These are phyloP conservation scores for Cephaloascus fragrans DNA, from an alignment of 805 yeast species.

Conservation along the genomic window DNA sequence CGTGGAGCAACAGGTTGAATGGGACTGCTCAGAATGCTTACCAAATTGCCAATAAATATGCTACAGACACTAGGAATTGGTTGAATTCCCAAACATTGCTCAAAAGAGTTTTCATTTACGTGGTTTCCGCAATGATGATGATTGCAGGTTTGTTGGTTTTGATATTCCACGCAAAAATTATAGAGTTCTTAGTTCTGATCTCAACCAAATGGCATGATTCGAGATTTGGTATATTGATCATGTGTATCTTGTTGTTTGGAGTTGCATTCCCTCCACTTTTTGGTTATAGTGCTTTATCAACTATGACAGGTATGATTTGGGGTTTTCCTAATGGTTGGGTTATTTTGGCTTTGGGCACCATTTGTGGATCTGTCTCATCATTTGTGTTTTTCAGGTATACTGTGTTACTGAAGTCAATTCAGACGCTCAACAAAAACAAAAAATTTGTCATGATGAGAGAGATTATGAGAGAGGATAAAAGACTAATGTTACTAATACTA, in stretches of 20 bases:
- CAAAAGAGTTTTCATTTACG: background rate
- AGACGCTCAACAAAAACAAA: conserved; percentile 50
- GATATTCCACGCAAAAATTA: conserved; percentile 24
- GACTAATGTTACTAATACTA: conserved; percentile 56
- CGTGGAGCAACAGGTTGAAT: too few species aligned
- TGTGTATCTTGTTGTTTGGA: conserved; percentile 44
- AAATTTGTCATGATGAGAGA: conserved; percentile 67
- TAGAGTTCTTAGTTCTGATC: conserved; percentile 24
- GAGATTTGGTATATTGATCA: conserved; percentile 28
- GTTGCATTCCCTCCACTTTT: conserved; percentile 88
- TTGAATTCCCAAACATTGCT: background rate
- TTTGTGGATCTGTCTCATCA: conserved; percentile 66
- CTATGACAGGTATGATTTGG: conserved; percentile 70
- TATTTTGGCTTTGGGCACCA: conserved; percentile 56
- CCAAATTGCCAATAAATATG: too few species aligned
- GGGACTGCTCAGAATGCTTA: too few species aligned
- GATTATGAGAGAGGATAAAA: conserved; percentile 62
- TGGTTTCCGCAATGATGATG: conserved; percentile 6
- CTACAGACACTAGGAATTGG: background rate
- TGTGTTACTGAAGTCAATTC: conserved; percentile 46
- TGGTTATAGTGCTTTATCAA: conserved; percentile 66
- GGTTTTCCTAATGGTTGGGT: conserved; percentile 81
- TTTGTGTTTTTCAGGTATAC: conserved; percentile 58
- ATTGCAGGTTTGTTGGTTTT: conserved; percentile 9
- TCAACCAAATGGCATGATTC: conserved; percentile 36